Evolutionary conservation across 768 basidiomycete species (phyloP).

Genomic region (Ramaria rubella): DNA sequence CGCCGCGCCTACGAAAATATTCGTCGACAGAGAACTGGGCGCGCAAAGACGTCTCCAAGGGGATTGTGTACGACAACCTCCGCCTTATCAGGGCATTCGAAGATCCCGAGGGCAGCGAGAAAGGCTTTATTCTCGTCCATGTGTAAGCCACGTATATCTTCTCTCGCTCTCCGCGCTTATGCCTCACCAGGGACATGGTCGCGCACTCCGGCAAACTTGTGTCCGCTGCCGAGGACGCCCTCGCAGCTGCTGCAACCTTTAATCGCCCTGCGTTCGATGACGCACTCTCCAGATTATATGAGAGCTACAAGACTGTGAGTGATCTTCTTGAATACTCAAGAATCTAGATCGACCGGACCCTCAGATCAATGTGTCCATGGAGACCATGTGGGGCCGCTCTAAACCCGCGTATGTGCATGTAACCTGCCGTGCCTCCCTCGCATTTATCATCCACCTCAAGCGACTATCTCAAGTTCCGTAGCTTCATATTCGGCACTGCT

Average conservation of each 20-base stretch:
- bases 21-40: conserved; percentile 17
- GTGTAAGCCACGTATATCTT: background rate
- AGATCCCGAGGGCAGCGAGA: conserved; percentile 18
- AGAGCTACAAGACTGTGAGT: conserved; percentile 13
- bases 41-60: conserved; percentile 18
- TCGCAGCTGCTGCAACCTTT: conserved; percentile 18
- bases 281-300: conserved; percentile 17
- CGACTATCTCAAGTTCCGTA: conserved; percentile 28
- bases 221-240: conserved; percentile 19
- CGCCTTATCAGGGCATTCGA: conserved; percentile 31
- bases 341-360: background rate
- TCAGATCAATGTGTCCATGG: conserved; percentile 17
- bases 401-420: conserved; percentile 15
- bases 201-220: conserved; percentile 22
- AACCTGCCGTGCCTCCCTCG: background rate
- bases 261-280: conserved; percentile 19
- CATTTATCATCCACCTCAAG: background rate
- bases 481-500: conserved; percentile 30
- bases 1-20: background rate
- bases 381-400: conserved; percentile 26
- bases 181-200: conserved; percentile 25
- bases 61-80: conserved; percentile 26
- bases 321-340: background rate
- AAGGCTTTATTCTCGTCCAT: conserved; percentile 14
- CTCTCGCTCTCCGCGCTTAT: background rate